Evolutionary conservation across 495 filamentous ascomycete species (phyloP), one percentile per base, ranked within the genome.

Genomic region (Baudoinia panamericana): DNA sequence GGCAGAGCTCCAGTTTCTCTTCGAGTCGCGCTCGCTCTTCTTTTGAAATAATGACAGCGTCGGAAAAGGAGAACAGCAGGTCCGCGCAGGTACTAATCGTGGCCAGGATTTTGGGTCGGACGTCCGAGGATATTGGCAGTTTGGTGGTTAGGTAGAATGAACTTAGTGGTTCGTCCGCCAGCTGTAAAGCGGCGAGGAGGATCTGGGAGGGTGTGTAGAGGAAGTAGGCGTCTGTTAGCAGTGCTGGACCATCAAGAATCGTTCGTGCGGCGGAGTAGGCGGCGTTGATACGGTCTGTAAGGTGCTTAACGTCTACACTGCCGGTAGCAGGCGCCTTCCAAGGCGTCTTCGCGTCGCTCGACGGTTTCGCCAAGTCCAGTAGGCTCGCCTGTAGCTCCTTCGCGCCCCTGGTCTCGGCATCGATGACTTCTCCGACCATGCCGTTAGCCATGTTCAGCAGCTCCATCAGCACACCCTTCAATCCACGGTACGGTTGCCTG

Each of bases 151-250:
- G 69, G 54, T 92, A 80, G 46, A 78, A 77, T 48, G 73, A 63
- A 1, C 76, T 71, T 11, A 95, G 63, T 4, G 73, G 77, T 26
- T 66, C 63, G 54, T 97, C 90, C 0, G 75, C 80, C 39, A 87
- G 63, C 11, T 75, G 64, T 20, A 95, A 63, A 0, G 86, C 75
- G 0, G 84, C 75, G 15, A 94, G 68, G 78, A 84, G 86, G 56
- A 95, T 90, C 58, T 97, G 90, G 11, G 81, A 79, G 0, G 90
- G 92, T 2, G 92, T 93, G 62, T 83, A 96, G 53, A 93, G 78
- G 65, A 96, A 94, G 63, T 95, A 95, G 16, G 71, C 85, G 54
- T 97, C 90, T 19, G 88, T 88, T 48, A 93, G 70, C 29, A 90
- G 63, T 1, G 85, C 82, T 34, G 81, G 77, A 30, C 72, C 76